Evolutionary conservation across 768 basidiomycete genomes (phyloP).

Genomic region (Tephrocybe sp.): DNA sequence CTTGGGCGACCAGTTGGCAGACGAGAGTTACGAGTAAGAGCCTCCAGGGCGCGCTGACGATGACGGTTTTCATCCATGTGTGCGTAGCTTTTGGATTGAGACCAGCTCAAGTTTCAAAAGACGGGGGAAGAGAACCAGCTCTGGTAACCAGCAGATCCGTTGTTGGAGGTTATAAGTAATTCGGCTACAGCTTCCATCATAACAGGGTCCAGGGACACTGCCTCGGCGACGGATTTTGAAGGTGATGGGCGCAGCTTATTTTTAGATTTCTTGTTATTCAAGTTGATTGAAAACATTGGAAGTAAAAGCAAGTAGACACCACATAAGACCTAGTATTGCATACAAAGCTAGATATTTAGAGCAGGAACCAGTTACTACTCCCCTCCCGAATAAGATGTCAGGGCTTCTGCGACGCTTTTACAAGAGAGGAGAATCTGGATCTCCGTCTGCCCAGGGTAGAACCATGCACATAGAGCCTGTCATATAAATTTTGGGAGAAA

Average conservation of each 20-base stretch:
- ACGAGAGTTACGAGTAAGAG: slow-evolving; percentile 15
- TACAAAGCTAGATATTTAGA: background rate
- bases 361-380: background rate
- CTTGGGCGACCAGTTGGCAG: slow-evolving; percentile 6
- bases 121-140: slow-evolving; percentile 19
- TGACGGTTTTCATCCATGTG: slow-evolving; percentile 20
- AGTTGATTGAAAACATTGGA: background rate
- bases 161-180: slow-evolving; percentile 1
- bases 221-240: background rate
- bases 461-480: slow-evolving; percentile 66
- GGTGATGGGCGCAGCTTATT: background rate
- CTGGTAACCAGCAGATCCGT: slow-evolving; percentile 5
- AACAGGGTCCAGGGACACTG: background rate
- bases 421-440: slow-evolving; percentile 40
- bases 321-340: background rate
- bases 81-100: slow-evolving; percentile 15
- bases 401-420: slow-evolving; percentile 32
- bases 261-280: no score
- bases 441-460: slow-evolving; percentile 57
- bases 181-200: slow-evolving; percentile 4
- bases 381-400: slow-evolving; percentile 19
- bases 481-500: background rate
- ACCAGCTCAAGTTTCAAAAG: slow-evolving; percentile 18
- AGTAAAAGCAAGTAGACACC: background rate
- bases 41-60: slow-evolving; percentile 21